Evolutionary conservation across 1,284 basidiomycete species (phyloP), one percentile per base, ranked within the genome.

Genomic region (Pyrrhoderma lamaoense): DNA sequence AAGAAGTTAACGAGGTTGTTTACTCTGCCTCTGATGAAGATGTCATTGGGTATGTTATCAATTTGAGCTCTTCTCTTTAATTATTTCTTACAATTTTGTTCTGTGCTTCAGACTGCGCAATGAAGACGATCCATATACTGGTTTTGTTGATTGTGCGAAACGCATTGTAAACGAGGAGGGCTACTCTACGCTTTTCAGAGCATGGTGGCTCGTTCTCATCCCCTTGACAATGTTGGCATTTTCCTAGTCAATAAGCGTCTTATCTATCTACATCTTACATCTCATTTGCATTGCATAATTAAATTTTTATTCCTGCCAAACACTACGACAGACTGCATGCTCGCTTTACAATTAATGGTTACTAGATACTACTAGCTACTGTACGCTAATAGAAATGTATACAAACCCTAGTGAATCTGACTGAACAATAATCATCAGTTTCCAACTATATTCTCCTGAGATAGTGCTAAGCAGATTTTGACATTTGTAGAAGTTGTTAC

Each of bases 121-220:
- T 50, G 91, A 92, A 61, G 82, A 78, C 40, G 89, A 93, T 60
- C 90, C 92, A n/a, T 95, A 95, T 63, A 64, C 76, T 36, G 86
- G 91, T 4, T 66, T 93, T 42, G 62, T 80, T 11, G 89, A 93
- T 62, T 91, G 88, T 56, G 81, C 74, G 14, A 84, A 85, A 65
- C 77, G 82, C 60, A 89, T 93, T 38, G 65, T 86, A n/a, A 75
- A 86, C 46, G 91, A 94, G 66, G 91, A 94, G 65, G 91, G 91
- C 0, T 79, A 77, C 70, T 66, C 67, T 56, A 77, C 87, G 3
- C 67, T 94, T 54, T 93, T 89, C 64, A 79, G 91, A 42, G 91
- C 85, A 3, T 93, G 89, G 89, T 93, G 48, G 48, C 40, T 49
- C 16, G 48, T 49, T 14, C 42, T 42, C 21, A 31, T 49, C 22